Percentiles rank a stretch among this genome's conserved stretches.
Conservation (phyloP, 306 rosid species). For the Calophaca sinica region DNA sequence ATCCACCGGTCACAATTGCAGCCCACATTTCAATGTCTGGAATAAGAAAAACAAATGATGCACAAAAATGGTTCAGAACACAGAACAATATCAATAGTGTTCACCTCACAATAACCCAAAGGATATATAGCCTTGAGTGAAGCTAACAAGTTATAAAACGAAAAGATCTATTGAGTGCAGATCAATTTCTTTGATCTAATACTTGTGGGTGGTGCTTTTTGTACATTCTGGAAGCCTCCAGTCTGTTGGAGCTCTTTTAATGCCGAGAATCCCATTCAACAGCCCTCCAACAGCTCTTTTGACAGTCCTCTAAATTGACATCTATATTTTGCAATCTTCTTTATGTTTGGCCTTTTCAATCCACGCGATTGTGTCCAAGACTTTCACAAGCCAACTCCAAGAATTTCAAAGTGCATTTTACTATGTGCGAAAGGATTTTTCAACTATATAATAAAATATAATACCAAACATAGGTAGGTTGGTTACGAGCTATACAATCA, state of each 20-base stretch:
- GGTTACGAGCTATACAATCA: conserved; percentile 3
- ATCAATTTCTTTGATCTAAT: conserved; percentile 6
- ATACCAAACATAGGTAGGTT: conserved; percentile 1
- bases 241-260: conserved; percentile 19
- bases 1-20: neutral
- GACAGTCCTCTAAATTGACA: no score
- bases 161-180: conserved; percentile 9
- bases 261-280: conserved; percentile 23
- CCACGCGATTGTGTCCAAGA: conserved; percentile 2
- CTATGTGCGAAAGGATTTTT: neutral
- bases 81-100: conserved; percentile 5
- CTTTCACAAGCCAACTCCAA: neutral
- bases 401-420: neutral
- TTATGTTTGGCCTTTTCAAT: no score
- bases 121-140: neutral
- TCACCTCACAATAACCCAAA: neutral
- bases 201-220: neutral
- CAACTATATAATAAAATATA: conserved; percentile 9
- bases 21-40: neutral
- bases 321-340: no score
- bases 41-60: conserved; percentile 1
- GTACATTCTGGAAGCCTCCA: conserved; percentile 4
- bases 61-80: neutral
- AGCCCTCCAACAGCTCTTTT: conserved; percentile 18
- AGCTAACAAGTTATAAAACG: neutral